These are phyloP conservation scores for Cercospora berteroae DNA, from an alignment of 2,329 filamentous ascomycete genomes.

Conservation along the genomic window DNA sequence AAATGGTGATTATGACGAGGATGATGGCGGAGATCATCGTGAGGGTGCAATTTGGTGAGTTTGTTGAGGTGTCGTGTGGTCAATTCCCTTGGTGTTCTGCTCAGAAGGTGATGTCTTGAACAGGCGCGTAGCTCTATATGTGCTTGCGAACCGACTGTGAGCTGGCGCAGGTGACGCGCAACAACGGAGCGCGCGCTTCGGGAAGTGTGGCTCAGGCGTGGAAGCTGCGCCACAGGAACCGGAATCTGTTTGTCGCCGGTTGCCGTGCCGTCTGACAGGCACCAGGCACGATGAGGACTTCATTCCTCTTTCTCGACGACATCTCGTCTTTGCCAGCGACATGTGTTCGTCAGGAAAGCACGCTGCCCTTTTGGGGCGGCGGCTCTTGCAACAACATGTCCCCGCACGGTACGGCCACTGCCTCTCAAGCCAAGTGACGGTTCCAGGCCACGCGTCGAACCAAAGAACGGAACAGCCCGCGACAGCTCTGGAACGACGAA, in stretches of 20 bases:
- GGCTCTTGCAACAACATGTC: background rate
- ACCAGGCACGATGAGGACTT: background rate
- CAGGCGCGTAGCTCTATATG: background rate
- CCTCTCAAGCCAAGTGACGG: background rate
- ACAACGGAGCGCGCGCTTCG: background rate
- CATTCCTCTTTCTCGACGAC: background rate
- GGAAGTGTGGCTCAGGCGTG: background rate
- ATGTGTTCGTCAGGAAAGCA: background rate
- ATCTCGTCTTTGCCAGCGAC: background rate
- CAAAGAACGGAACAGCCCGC: background rate
- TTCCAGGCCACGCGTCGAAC: background rate
- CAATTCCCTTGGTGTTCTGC: background rate
- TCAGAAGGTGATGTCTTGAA: background rate
- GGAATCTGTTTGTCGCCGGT: background rate
- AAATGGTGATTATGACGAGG: conserved; percentile 48
- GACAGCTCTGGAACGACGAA: background rate
- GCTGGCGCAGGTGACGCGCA: background rate
- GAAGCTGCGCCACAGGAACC: background rate
- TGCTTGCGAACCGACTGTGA: background rate
- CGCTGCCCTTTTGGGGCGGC: background rate
- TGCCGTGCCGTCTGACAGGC: background rate
- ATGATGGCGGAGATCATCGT: conserved; percentile 38
- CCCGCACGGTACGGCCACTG: background rate
- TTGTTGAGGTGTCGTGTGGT: background rate
- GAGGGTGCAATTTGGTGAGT: background rate